phyloP scores from a whole-genome alignment of 768 basidiomycete genomes.

The Erythrobasidium yunnanense region DNA sequence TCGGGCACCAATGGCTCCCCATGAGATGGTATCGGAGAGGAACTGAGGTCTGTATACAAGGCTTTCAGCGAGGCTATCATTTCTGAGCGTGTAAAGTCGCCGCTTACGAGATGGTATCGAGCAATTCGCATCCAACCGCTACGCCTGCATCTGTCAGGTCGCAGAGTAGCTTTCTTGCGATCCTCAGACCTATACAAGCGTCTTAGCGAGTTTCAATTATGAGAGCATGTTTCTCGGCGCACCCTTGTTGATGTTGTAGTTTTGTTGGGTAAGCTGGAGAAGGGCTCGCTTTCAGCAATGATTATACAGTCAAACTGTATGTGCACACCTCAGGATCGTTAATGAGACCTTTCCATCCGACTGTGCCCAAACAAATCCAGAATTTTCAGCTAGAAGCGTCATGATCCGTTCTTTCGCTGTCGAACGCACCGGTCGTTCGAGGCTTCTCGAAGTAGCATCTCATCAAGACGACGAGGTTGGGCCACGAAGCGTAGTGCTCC shows the following conservation, averaged over 20 bases:
- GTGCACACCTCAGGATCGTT: conserved; percentile 57
- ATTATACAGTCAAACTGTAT: neutral
- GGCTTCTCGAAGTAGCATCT: conserved; percentile 80
- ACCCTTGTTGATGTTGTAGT: conserved; percentile 82
- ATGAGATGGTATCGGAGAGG: conserved; percentile 54
- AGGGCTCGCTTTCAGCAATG: neutral
- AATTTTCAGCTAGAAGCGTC: conserved; percentile 32
- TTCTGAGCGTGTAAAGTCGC: neutral
- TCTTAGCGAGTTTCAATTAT: neutral
- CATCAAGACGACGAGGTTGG: conserved; percentile 80
- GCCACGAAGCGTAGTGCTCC: conserved; percentile 52
- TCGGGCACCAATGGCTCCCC: conserved; percentile 94
- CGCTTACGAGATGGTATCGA: conserved; percentile 52
- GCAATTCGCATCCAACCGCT: conserved; percentile 86
- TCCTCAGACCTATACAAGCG: conserved; percentile 47
- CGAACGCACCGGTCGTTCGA: neutral
- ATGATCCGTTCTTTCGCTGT: neutral
- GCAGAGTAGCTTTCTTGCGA: conserved; percentile 75
- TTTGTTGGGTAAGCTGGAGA: conserved; percentile 51
- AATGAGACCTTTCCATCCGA: conserved; percentile 81
- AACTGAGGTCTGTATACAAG: conserved; percentile 30
- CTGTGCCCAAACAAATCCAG: conserved; percentile 49
- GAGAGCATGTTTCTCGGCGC: neutral
- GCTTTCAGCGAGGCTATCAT: neutral
- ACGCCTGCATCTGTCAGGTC: conserved; percentile 81